phyloP scores from a whole-genome alignment of 2,329 filamentous ascomycete genomes.

The Lachnellula willkommii region DNA sequence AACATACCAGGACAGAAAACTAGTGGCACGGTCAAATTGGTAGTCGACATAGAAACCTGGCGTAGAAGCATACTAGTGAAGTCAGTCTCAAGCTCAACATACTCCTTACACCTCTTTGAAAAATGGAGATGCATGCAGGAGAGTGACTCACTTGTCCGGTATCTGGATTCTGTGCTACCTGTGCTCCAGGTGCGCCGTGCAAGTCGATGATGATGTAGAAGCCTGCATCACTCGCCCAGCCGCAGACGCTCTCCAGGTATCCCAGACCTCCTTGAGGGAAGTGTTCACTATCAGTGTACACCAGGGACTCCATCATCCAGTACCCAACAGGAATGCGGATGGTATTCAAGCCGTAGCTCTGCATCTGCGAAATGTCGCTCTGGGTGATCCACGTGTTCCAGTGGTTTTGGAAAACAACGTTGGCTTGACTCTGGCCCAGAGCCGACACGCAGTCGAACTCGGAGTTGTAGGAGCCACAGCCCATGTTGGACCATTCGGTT shows the following conservation, averaged over 20 bases:
- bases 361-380: conserved; percentile 41
- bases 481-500: conserved; percentile 39
- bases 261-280: conserved; percentile 42
- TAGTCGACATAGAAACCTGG: conserved; percentile 52
- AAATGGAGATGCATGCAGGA: background rate
- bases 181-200: conserved; percentile 44
- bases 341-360: conserved; percentile 42
- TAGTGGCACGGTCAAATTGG: conserved; percentile 48
- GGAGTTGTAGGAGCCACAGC: conserved; percentile 37
- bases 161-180: conserved; percentile 37
- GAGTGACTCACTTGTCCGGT: conserved; percentile 32
- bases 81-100: background rate
- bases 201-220: conserved; percentile 47
- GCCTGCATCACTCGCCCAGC: conserved; percentile 39
- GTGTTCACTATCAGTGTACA: conserved; percentile 39
- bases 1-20: conserved; percentile 40
- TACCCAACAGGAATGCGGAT: conserved; percentile 46
- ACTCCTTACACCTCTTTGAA: background rate
- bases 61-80: conserved; percentile 4
- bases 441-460: conserved; percentile 45
- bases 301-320: conserved; percentile 44
- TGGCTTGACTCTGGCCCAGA: conserved; percentile 40
- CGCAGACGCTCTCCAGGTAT: conserved; percentile 41
- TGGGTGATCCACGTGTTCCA: conserved; percentile 46
- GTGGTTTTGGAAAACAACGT: conserved; percentile 39